phyloP scores from a whole-genome alignment of 2,329 filamentous ascomycete genomes.

The Pseudopithomyces maydicus region DNA sequence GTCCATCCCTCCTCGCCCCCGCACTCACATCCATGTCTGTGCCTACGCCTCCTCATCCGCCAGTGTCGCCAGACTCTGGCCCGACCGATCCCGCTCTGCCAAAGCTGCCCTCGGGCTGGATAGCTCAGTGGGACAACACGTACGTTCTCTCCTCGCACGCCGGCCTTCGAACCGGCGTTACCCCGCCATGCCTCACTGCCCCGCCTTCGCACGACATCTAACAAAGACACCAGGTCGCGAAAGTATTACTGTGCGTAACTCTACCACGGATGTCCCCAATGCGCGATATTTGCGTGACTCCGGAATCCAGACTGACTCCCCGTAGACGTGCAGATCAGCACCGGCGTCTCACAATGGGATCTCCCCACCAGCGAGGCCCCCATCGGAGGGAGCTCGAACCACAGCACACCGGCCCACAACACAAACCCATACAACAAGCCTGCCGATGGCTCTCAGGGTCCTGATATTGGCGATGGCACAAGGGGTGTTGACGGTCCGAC shows the following conservation, averaged over 20 bases:
- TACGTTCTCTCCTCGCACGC: slow-evolving; percentile 24
- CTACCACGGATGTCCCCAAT: too few species aligned
- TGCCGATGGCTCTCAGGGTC: slow-evolving; percentile 50
- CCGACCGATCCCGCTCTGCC: slow-evolving; percentile 46
- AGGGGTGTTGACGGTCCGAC: slow-evolving; percentile 58
- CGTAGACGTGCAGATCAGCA: slow-evolving; percentile 68
- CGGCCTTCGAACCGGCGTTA: neutral
- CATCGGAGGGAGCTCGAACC: slow-evolving; percentile 63
- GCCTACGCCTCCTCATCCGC: slow-evolving; percentile 42
- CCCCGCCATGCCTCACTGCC: slow-evolving; percentile 13
- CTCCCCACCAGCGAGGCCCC: slow-evolving; percentile 68
- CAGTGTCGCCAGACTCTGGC: slow-evolving; percentile 46
- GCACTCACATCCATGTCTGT: slow-evolving; percentile 33
- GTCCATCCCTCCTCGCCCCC: neutral
- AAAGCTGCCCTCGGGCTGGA: slow-evolving; percentile 46
- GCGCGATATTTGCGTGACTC: neutral
- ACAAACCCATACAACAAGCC: slow-evolving; percentile 67
- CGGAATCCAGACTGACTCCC: neutral
- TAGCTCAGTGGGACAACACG: slow-evolving; percentile 47
- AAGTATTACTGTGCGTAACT: slow-evolving; percentile 46
- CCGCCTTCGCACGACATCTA: slow-evolving; percentile 24
- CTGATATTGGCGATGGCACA: slow-evolving; percentile 48
- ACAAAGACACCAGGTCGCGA: slow-evolving; percentile 36
- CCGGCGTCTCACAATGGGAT: slow-evolving; percentile 76
- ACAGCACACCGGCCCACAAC: slow-evolving; percentile 46